Conservation (phyloP, 1,139 yeast species). For the Nakaseomyces nivariensis region DNA sequence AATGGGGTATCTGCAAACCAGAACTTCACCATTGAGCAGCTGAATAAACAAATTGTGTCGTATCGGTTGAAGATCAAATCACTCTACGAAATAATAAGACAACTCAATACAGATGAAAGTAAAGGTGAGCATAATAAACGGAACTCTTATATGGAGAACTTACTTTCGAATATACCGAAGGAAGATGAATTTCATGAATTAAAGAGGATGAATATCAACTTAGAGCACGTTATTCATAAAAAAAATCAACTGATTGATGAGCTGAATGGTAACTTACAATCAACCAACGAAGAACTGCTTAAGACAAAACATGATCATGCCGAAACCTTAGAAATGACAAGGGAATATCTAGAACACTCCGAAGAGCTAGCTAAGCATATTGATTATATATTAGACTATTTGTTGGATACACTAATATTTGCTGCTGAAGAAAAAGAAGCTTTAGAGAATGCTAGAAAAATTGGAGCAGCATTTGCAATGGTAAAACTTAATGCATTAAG, state of each 20-base stretch:
- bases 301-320: slow-evolving; percentile 21
- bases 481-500: slow-evolving; percentile 28
- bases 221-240: slow-evolving; percentile 3
- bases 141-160: slow-evolving; percentile 7
- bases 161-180: slow-evolving; percentile 6
- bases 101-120: slow-evolving; percentile 20
- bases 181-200: slow-evolving; percentile 9
- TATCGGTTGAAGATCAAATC: slow-evolving; percentile 30
- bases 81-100: slow-evolving; percentile 29
- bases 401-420: slow-evolving; percentile 15
- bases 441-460: slow-evolving; percentile 23
- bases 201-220: slow-evolving; percentile 4
- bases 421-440: slow-evolving; percentile 25
- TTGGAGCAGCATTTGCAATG: slow-evolving; percentile 26
- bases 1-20: slow-evolving; percentile 14
- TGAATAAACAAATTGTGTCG: slow-evolving; percentile 30
- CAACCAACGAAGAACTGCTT: slow-evolving; percentile 21
- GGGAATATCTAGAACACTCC: slow-evolving; percentile 25
- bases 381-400: slow-evolving; percentile 24
- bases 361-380: slow-evolving; percentile 25
- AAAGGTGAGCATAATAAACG: slow-evolving; percentile 12
- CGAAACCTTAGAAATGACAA: slow-evolving; percentile 26
- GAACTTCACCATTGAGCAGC: slow-evolving; percentile 21
- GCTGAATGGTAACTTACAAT: background rate
- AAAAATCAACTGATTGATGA: background rate